Evolutionary conservation across 371 early-diverging fungal species (phyloP).

Genomic region (Lichtheimia corymbifera): DNA sequence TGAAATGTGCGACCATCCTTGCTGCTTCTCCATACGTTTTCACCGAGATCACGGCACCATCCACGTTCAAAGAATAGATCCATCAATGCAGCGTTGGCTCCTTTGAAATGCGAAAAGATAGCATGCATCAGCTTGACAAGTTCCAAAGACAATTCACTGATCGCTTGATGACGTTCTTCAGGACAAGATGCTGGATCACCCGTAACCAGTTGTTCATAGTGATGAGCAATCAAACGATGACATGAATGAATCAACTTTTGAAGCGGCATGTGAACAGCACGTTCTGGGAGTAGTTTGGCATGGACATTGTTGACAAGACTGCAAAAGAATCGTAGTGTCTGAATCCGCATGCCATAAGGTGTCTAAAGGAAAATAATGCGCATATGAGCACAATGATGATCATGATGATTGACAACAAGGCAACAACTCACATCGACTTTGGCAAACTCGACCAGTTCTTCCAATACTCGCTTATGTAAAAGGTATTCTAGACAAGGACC

Average conservation of each 20-base stretch:
- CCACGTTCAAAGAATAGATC: constrained; percentile 56
- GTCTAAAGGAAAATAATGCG: constrained; percentile 28
- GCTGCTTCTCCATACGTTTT: constrained; percentile 51
- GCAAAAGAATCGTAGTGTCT: constrained; percentile 50
- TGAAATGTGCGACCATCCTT: constrained; percentile 47
- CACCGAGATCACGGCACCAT: constrained; percentile 54
- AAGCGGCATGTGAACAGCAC: constrained; percentile 56
- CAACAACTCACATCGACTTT: constrained; percentile 46
- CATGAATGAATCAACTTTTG: constrained; percentile 52
- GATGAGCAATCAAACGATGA: constrained; percentile 48
- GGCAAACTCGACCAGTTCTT: constrained; percentile 53
- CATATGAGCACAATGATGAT: neutral
- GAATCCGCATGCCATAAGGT: constrained; percentile 55
- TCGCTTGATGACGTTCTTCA: constrained; percentile 48
- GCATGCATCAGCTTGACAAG: constrained; percentile 55
- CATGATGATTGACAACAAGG: neutral
- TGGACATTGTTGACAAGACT: constrained; percentile 52
- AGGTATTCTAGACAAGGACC: constrained; percentile 55
- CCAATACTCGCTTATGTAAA: constrained; percentile 47
- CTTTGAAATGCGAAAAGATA: constrained; percentile 54
- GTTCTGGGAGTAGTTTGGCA: constrained; percentile 51
- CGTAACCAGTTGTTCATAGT: constrained; percentile 44
- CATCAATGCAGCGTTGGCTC: constrained; percentile 52
- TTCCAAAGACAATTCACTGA: constrained; percentile 46
- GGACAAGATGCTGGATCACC: constrained; percentile 35